Evolutionary conservation across 129 eudicot genomes (phyloP).

Genomic region (Chrysanthemum makinoi): DNA sequence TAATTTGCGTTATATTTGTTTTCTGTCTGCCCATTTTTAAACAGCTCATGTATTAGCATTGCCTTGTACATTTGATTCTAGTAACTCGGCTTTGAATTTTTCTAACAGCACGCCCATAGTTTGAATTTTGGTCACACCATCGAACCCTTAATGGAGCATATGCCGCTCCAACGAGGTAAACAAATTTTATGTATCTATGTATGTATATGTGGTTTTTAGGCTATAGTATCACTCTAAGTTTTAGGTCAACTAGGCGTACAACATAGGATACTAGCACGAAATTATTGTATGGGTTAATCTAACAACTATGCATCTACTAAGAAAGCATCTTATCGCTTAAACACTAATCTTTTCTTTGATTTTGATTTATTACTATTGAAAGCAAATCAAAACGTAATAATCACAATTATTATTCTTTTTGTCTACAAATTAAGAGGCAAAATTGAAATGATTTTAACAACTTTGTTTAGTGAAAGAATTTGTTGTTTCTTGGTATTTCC

Average conservation of each 20-base stretch:
- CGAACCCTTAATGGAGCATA: too few relatives aligned
- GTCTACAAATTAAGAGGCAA: conserved; percentile 22
- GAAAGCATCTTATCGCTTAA: conserved; percentile 13
- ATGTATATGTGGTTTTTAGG: too few relatives aligned
- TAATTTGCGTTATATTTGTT: too few relatives aligned
- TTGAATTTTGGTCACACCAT: too few relatives aligned
- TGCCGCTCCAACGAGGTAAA: too few relatives aligned
- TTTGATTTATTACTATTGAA: conserved; percentile 13
- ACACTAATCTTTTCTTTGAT: conserved; percentile 13
- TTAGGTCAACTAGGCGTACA: not conserved
- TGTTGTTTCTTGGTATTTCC: conserved; percentile 31
- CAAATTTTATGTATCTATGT: too few relatives aligned
- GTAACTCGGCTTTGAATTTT: too few relatives aligned
- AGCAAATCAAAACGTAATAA: conserved; percentile 3
- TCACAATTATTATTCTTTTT: conserved; percentile 11
- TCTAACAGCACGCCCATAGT: too few relatives aligned
- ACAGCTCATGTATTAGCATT: too few relatives aligned
- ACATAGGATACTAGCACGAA: not conserved
- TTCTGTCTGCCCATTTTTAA: too few relatives aligned
- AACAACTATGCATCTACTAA: conserved; percentile 16
- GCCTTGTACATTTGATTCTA: too few relatives aligned
- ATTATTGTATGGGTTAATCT: not conserved
- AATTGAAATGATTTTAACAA: conserved; percentile 17
- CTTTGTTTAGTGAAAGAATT: conserved; percentile 16
- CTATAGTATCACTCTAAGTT: not conserved